Evolutionary conservation across 768 basidiomycete species (phyloP).

Genomic region (Sporobolomyces roseus): DNA sequence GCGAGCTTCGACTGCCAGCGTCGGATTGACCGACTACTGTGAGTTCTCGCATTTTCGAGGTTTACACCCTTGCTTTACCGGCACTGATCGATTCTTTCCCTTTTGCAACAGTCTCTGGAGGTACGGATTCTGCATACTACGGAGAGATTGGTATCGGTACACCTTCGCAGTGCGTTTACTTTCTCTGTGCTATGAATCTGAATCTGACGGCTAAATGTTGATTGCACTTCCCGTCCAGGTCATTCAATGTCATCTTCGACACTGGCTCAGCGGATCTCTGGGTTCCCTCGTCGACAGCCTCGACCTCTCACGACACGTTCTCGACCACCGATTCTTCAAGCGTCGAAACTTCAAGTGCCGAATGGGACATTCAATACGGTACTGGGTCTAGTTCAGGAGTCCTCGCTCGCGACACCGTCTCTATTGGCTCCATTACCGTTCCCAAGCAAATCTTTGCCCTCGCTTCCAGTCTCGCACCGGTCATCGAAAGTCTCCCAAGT

Average conservation of each 20-base stretch:
- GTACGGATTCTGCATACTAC: constrained; percentile 38
- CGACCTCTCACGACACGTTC: constrained; percentile 34
- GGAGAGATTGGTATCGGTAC: constrained; percentile 8
- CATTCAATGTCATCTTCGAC: constrained; percentile 31
- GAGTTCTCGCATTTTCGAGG: too few relatives aligned
- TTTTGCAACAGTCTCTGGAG: constrained; percentile 23
- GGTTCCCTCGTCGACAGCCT: constrained; percentile 19
- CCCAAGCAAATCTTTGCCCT: constrained; percentile 35
- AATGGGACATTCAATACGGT: constrained; percentile 40
- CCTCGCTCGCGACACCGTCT: constrained; percentile 35
- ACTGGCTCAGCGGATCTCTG: constrained; percentile 29
- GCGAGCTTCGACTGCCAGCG: constrained; percentile 18
- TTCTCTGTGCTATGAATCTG: too few relatives aligned
- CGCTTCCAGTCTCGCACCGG: constrained; percentile 20
- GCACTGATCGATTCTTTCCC: not conserved
- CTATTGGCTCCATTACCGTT: constrained; percentile 15
- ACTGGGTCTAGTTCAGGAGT: constrained; percentile 26
- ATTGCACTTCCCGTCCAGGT: too few relatives aligned
- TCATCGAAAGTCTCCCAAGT: constrained; percentile 23
- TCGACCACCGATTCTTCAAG: not conserved
- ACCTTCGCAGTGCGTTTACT: too few relatives aligned
- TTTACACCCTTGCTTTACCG: too few relatives aligned
- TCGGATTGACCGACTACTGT: constrained; percentile 39
- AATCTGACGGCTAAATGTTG: constrained; percentile 35
- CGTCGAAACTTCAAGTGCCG: constrained; percentile 19